Evolutionary conservation across 352 stramenopile genomes (phyloP).

Genomic region (Pythium phragmiticola): DNA sequence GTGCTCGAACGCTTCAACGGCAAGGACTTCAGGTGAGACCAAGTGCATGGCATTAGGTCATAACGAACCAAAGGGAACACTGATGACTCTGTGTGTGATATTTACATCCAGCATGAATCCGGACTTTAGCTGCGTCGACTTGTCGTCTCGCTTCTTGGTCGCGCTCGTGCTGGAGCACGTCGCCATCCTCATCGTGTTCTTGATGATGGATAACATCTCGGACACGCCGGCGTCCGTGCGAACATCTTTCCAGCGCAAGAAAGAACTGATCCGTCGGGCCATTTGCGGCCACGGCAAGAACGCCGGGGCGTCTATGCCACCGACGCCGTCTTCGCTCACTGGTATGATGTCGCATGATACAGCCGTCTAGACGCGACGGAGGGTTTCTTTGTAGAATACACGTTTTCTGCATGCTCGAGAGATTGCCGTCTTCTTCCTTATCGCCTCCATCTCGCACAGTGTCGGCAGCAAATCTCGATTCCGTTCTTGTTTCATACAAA

Average conservation of each 20-base stretch:
- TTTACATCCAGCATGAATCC: conserved; percentile 61
- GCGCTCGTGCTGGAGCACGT: conserved; percentile 75
- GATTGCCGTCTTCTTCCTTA: neutral
- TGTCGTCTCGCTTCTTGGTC: conserved; percentile 78
- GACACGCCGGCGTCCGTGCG: conserved; percentile 72
- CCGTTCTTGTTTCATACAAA: neutral
- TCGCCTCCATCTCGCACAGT: neutral
- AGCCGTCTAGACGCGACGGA: conserved; percentile 5
- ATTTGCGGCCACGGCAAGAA: conserved; percentile 71
- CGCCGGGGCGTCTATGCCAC: conserved; percentile 28
- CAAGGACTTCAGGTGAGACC: conserved; percentile 74
- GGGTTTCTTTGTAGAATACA: conserved; percentile 14
- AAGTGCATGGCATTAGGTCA: neutral
- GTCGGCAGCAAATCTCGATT: neutral
- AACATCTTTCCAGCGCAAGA: conserved; percentile 82
- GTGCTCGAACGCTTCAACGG: conserved; percentile 73
- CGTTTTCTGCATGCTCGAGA: conserved; percentile 11
- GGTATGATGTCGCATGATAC: conserved; percentile 23
- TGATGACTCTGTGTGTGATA: neutral
- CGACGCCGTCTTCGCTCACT: conserved; percentile 24
- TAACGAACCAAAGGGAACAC: neutral
- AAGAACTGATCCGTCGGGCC: conserved; percentile 80
- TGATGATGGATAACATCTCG: conserved; percentile 81
- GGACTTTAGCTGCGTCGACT: conserved; percentile 74
- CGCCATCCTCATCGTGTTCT: conserved; percentile 69